Evolutionary conservation across 2,329 filamentous ascomycete species (phyloP).

Genomic region (Alternaria postmessia): DNA sequence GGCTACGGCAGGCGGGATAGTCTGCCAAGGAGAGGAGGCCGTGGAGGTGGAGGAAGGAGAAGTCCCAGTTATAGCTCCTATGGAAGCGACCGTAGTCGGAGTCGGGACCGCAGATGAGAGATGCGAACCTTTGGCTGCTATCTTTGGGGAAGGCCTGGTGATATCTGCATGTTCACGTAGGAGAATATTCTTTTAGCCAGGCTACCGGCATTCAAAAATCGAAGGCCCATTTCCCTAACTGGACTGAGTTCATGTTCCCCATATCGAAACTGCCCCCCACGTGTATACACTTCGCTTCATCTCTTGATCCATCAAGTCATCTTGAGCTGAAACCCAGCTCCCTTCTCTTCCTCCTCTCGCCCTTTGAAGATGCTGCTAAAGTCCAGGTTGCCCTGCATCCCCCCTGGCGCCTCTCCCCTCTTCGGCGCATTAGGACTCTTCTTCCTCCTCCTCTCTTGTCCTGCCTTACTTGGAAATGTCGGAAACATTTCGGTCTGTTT

Average conservation of each 20-base stretch:
- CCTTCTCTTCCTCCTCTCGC: constrained; percentile 57
- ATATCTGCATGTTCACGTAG: background rate
- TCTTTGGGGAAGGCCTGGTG: background rate
- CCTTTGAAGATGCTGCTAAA: constrained; percentile 61
- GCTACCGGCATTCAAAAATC: background rate
- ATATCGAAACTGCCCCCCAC: background rate
- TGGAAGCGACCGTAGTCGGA: constrained; percentile 63
- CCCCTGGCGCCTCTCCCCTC: constrained; percentile 67
- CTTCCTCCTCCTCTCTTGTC: constrained; percentile 80
- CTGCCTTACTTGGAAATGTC: constrained; percentile 94
- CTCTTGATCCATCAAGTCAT: constrained; percentile 30
- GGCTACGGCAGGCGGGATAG: constrained; percentile 23
- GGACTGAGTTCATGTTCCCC: background rate
- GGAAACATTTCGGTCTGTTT: constrained; percentile 94
- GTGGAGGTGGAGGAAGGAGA: constrained; percentile 53
- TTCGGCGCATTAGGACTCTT: constrained; percentile 83
- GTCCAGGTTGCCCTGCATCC: constrained; percentile 57
- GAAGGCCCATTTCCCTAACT: background rate
- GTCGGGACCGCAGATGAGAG: constrained; percentile 41
- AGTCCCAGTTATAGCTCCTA: constrained; percentile 71
- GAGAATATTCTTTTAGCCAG: background rate
- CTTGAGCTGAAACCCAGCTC: constrained; percentile 56
- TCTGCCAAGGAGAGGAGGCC: constrained; percentile 25
- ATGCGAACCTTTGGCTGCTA: background rate
- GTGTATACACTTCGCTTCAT: background rate